Evolutionary conservation across 345 rosid genomes (phyloP), one percentile per base, ranked within the genome.

Genomic region (Kernera saxatilis): DNA sequence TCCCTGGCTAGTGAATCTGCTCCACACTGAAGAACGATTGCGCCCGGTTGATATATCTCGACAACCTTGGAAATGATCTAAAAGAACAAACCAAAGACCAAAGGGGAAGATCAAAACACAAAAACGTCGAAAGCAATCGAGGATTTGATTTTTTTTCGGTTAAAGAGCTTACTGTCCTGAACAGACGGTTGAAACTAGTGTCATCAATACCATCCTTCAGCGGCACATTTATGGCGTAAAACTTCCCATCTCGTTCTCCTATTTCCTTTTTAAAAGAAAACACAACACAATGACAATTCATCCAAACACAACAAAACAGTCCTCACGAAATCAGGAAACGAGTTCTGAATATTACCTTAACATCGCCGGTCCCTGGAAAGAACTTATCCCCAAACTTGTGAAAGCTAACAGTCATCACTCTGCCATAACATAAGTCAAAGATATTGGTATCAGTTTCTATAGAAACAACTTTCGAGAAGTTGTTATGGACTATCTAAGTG

Each of bases 391-490:
- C 98, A 61, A 64, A 88, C 83, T 91, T 94, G 84, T 94, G 99
- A 81, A 94, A 94, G 81, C 99, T 91, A 71, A 94, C 97, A 48
- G 99, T 94, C 99, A 94, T 94, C 78, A 94, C 98, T 91, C 99
- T 94, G 85, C 49, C 82, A 65, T 57, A 63, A 69, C 49, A 40
- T 22, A 67, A 72, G 37, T 50, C 45, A 57, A 69, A 18, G 40
- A 35, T 19, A 14, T 67, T 37, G 30, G 48, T 22, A 67, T 8
- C 26, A 81, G 29, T 51, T 32, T 59, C 6, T 27, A 66, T 3
- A 11, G 7, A 17, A 37, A 56, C 43, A 39, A 14, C 14, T 5
- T 48, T 37, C 23, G 10, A 32, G 18, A 32, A 70, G n/a, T 11
- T 6, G 15, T 9, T 62, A 30, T 32, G 26, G 2, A 10, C 25